Evolutionary conservation across 2,329 filamentous ascomycete genomes (phyloP).

Genomic region (Fusarium mexicanum): DNA sequence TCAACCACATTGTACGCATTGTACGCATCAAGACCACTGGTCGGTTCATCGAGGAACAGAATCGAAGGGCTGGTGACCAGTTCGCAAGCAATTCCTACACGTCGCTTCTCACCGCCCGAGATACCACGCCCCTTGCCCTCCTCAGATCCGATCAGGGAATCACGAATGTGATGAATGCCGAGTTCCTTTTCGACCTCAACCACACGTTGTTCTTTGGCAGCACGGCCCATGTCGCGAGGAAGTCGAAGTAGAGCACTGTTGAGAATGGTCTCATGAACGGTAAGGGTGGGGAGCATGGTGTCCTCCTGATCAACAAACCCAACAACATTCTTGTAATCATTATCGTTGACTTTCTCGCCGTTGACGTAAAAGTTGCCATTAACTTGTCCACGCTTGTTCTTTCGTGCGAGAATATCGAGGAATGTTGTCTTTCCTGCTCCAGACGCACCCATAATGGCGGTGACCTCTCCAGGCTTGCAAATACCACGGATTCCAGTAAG

Average conservation of each 20-base stretch:
- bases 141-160: constrained; percentile 95
- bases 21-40: constrained; percentile 93
- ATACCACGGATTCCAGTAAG: constrained; percentile 82
- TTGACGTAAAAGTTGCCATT: constrained; percentile 91
- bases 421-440: constrained; percentile 98
- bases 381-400: constrained; percentile 89
- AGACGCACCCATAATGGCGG: constrained; percentile 98
- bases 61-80: constrained; percentile 97
- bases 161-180: constrained; percentile 91
- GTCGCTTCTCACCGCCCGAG: constrained; percentile 94
- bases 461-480: constrained; percentile 93
- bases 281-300: constrained; percentile 93
- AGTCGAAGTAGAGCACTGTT: constrained; percentile 91
- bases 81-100: constrained; percentile 97
- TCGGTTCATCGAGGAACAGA: constrained; percentile 95
- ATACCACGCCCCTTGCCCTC: constrained; percentile 95
- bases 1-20: constrained; percentile 99
- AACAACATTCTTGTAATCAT: constrained; percentile 89
- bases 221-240: constrained; percentile 88
- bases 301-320: constrained; percentile 99
- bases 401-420: constrained; percentile 92
- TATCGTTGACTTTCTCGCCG: constrained; percentile 85
- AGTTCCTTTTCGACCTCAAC: constrained; percentile 95
- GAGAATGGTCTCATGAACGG: constrained; percentile 96
- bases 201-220: constrained; percentile 90